phyloP scores from a whole-genome alignment of 164 flowering plant genomes.

The Cinnamomum micranthum region DNA sequence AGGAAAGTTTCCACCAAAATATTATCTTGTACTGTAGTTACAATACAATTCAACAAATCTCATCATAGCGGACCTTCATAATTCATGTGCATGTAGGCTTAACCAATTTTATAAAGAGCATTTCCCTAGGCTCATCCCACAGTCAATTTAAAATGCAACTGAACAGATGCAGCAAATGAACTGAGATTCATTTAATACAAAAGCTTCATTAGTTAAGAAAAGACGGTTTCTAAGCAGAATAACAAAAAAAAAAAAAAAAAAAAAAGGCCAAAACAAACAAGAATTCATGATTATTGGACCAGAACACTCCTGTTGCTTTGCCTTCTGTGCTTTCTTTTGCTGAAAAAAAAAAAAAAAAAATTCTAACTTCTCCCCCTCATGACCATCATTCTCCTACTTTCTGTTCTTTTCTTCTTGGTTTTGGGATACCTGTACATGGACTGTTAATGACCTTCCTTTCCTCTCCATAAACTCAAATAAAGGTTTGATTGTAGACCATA shows the following conservation, averaged over 20 bases:
- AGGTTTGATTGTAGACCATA: not conserved
- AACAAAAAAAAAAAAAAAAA: not conserved
- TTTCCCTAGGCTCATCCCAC: not conserved
- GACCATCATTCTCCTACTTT: not conserved
- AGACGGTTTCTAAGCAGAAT: not conserved
- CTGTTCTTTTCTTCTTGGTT: constrained; percentile 2
- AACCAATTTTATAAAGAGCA: not conserved
- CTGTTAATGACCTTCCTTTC: not conserved
- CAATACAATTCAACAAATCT: not conserved
- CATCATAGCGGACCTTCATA: not conserved
- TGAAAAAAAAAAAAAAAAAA: constrained; percentile 5
- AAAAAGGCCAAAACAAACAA: not conserved
- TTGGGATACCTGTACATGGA: constrained; percentile 7
- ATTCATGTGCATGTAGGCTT: not conserved
- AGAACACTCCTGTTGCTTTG: constrained; percentile 4
- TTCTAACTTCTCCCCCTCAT: not conserved
- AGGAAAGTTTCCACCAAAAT: not conserved
- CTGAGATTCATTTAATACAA: not conserved
- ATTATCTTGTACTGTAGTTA: not conserved
- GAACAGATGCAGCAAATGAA: not conserved
- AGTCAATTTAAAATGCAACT: not conserved
- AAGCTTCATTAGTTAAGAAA: not conserved
- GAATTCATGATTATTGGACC: not conserved
- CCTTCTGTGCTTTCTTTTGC: not conserved
- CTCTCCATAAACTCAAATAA: not conserved